Evolutionary conservation across 129 eudicot genomes (phyloP).

Genomic region (Tagetes patula): DNA sequence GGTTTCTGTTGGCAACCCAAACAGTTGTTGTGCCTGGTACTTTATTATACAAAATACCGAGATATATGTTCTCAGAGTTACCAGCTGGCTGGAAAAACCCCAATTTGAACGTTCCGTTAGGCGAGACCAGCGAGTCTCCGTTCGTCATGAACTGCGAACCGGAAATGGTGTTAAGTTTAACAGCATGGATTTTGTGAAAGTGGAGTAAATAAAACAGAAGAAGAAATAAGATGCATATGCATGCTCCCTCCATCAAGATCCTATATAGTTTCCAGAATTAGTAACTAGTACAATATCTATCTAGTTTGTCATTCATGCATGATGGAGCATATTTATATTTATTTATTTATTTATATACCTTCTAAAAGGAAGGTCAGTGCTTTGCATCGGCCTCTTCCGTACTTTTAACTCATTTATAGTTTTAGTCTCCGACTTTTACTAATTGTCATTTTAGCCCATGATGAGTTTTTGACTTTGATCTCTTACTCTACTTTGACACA

Average conservation of each 20-base stretch:
- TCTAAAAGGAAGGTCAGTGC: too few species aligned
- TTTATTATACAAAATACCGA: constrained; percentile 35
- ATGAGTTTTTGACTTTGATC: too few species aligned
- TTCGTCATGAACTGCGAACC: constrained; percentile 22
- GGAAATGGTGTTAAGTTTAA: neutral
- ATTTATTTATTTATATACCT: too few species aligned
- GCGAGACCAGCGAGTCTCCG: constrained; percentile 40
- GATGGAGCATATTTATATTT: too few species aligned
- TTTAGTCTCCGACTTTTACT: too few species aligned
- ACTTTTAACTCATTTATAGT: too few species aligned
- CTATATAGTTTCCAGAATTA: neutral
- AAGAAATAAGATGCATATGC: neutral
- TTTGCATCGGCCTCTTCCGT: too few species aligned
- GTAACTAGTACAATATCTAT: too few species aligned
- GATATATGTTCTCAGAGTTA: constrained; percentile 18
- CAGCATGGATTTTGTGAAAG: neutral
- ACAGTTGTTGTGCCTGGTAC: constrained; percentile 13
- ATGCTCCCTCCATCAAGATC: constrained; percentile 2
- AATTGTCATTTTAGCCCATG: too few species aligned
- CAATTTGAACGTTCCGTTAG: constrained; percentile 33
- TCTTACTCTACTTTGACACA: too few species aligned
- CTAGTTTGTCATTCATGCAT: too few species aligned
- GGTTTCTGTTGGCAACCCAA: constrained; percentile 37
- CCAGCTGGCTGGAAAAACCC: constrained; percentile 41
- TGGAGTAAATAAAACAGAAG: neutral